phyloP scores from a whole-genome alignment of 164 flowering plant genomes.

The Aristolochia contorta region DNA sequence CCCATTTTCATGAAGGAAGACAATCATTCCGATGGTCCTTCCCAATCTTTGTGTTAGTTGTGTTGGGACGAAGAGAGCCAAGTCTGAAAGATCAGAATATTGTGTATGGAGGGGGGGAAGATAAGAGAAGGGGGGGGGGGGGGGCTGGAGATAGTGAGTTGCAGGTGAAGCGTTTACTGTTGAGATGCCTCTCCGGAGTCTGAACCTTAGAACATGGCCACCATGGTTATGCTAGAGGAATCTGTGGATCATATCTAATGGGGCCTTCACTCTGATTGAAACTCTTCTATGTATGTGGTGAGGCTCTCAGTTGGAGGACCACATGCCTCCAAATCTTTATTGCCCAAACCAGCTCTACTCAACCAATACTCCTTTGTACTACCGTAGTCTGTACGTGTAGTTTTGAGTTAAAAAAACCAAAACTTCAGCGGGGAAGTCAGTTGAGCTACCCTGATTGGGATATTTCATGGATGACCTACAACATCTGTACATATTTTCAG shows the following conservation, averaged over 20 bases:
- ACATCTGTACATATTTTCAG: too few species aligned
- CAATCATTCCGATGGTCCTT: too few species aligned
- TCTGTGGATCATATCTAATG: not conserved
- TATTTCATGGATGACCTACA: too few species aligned
- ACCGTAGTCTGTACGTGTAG: too few species aligned
- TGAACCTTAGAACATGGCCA: conserved; percentile 3
- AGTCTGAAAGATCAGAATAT: not conserved
- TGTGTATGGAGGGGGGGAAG: too few species aligned
- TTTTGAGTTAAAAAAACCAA: too few species aligned
- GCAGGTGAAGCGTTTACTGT: not conserved
- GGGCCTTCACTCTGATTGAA: conserved; percentile 1
- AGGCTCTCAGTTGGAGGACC: not conserved
- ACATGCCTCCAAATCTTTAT: not conserved
- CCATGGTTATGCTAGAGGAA: not conserved
- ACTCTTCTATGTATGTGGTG: conserved; percentile 2
- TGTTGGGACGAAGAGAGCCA: too few species aligned
- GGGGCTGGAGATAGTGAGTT: too few species aligned
- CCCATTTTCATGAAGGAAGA: too few species aligned
- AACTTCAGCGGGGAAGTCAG: too few species aligned
- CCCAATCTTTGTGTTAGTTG: too few species aligned
- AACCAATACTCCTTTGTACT: not conserved
- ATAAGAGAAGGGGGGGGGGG: not conserved
- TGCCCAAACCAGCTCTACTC: not conserved
- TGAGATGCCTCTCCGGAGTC: not conserved
- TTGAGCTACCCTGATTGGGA: too few species aligned